Evolutionary conservation across 2,329 filamentous ascomycete species (phyloP), one percentile per base, ranked within the genome.

Genomic region (Gnomoniopsis sp.): DNA sequence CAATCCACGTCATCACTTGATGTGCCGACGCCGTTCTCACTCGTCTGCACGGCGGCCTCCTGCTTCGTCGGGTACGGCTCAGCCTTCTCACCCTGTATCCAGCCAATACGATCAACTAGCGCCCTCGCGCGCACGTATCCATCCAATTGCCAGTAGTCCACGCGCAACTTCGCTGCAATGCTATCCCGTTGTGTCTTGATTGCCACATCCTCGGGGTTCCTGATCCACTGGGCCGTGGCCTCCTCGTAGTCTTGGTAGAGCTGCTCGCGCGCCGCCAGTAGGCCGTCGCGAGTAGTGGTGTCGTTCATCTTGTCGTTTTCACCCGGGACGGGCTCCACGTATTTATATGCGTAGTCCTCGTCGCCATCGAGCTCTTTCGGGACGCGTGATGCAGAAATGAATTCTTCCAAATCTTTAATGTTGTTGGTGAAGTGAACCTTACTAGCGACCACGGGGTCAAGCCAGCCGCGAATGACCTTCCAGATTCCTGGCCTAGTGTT

Each of bases 351-450:
- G 87, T 89, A 98, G 63, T 92, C 80, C 65, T 97, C 92, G 7
- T 89, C 84, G 49, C 95, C 95, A 22, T 92, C 93, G 3, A 97
- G 81, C 63, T 96, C 93, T 68, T 88, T 90, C 60, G 88, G 83
- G 64, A 98, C 89, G 50, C 88, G 86, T 49, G 79, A 78, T 43
- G 79, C 79, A 12, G 86, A 81, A 58, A 99, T 88, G 70, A 88
- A 97, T 57, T 86, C 79, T 63, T 89, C 84, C 55, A 99, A 79
- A 55, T 97, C 93, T 56, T 88, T 82, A 57, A 86, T 77, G 65
- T 86, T 91, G 69, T 91, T 95, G 59, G 90, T 95, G 73, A 98
- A 98, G 72, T 97, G 87, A 21, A 99, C 89, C 74, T 99, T 99
- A 69, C 85, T 82, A 23, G 95, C 95, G 30, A 99, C 93, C 3